Base-by-base conservation (phyloP, 73 alveolate species). In the Paramecium sexaurelia region DNA sequence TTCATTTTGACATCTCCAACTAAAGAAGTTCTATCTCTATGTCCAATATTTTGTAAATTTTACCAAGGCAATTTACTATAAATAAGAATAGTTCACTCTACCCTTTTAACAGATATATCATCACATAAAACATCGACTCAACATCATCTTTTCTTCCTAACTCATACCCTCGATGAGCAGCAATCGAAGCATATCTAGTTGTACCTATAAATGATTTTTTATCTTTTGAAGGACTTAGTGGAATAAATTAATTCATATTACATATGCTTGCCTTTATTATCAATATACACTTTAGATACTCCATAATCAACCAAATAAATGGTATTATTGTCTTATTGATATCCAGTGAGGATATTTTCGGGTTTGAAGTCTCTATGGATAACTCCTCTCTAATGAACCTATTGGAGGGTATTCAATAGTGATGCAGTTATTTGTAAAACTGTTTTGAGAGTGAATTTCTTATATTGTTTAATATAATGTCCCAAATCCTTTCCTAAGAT, bases 131-230 rank as follows among this genome's bases (percentile, higher is more conserved):
- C 17, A 91, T 87, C 6, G 95, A 40, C 55, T 95, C 97, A 51
- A 95, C 84, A 92, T 95, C 97, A 94, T 95, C 97, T 75, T 96
- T 92, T 67, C 97, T 39, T 24, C 97, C 92, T 55, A 92, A 94
- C 39, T 95, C 98, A 85, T 40, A 20, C 33, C 97, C 98, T 92
- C 92, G 91, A 56, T 93, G 96, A 3, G 98, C 96, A 85, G 92
- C 92, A 41, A 95, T 95, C 7, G 97, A 94, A 7, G 98, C 98
- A 95, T 95, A 95, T 85, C 97, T 82, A 20, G 98, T 95, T 17
- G 97, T 92, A 7, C 97, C 97, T n/a, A 67, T 87, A 26, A 87
- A 67, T 5, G 87, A 61, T 15, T 87, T 87, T 7, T 85, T 85
- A 7, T 55, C 89, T 55, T 87, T 87, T 3, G 84, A 10, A 2